Conservation (phyloP, 2,329 filamentous ascomycete species). For the Penicillium sp. region DNA sequence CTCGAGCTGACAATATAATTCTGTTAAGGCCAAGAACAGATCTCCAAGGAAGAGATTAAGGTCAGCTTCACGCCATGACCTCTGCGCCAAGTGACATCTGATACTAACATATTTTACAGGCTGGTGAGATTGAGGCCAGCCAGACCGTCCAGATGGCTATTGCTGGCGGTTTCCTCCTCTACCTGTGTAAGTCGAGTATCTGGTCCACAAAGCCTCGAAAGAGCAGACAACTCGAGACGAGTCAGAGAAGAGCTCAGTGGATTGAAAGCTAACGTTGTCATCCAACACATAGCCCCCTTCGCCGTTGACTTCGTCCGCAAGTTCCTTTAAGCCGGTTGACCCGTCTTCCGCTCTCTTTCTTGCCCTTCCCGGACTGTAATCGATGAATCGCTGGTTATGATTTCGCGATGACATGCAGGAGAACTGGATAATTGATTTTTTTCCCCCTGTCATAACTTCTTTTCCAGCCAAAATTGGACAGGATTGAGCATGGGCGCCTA, state of each 20-base stretch:
- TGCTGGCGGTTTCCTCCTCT: constrained; percentile 55
- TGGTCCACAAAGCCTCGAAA: background rate
- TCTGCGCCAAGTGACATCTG: background rate
- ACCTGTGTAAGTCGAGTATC: constrained; percentile 53
- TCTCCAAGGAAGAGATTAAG: constrained; percentile 46
- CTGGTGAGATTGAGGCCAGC: constrained; percentile 53
- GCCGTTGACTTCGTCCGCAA: constrained; percentile 49
- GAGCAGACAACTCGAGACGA: background rate
- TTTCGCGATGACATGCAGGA: constrained; percentile 4
- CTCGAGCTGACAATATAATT: constrained; percentile 1
- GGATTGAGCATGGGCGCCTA: background rate
- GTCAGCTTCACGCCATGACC: constrained; percentile 22
- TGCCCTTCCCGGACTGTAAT: constrained; percentile 1
- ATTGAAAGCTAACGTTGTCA: background rate
- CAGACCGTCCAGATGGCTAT: constrained; percentile 55
- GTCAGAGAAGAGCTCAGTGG: background rate
- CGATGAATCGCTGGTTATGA: constrained; percentile 7
- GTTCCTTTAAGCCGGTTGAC: constrained; percentile 38
- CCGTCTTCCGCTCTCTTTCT: constrained; percentile 1
- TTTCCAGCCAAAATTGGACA: background rate
- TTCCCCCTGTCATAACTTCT: background rate
- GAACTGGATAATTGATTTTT: background rate
- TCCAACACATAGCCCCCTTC: constrained; percentile 42
- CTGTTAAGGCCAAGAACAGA: constrained; percentile 40
- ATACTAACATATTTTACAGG: constrained; percentile 26